Base-by-base conservation (phyloP, 495 filamentous ascomycete species). In the Xylaria nigripes region DNA sequence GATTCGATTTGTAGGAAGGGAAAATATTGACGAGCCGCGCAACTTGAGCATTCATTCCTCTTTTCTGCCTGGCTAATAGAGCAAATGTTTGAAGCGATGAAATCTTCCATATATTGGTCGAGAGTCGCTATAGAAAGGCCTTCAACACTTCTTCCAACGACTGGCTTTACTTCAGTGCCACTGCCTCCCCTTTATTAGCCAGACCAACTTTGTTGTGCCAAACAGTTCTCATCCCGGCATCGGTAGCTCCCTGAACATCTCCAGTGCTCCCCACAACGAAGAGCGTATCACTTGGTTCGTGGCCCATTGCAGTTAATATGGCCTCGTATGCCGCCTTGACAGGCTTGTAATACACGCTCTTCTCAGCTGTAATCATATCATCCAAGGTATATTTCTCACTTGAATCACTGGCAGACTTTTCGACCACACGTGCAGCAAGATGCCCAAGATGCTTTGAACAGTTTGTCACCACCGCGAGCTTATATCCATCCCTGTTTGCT, bases 201-300 rank as follows among this genome's bases (percentile, higher is more conserved):
- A 68, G 25, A 6, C 64, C 61, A 24, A 65, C 52, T 21, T 57
- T 63, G 50, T 70, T 70, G 56, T 70, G 68, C 68, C 68, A 70
- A n/a, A 70, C 68, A 44, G 67, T 66, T 40, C 49, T 56, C 68
- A 70, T 67, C 10, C 68, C 66, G 2, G 59, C 66, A 27, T 58
- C 45, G 0, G 58, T 58, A 6, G 68, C 66, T 6, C 68, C 68
- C 44, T 67, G 43, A 8, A 70, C 66, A 38, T 70, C 68, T n/a
- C 63, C 66, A 34, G 61, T 60, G 50, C 68, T 70, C 2, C 68
- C 68, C 4, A 66, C 68, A 48, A 68, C 66, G 40, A 70, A 70
- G 24, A 70, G 51, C 15, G 45, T 66, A 10, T 70, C 68, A 23
- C 46, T 27, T 2, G 66, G 45, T n/a, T 61, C 32, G 23, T 63